Conservation (phyloP, 495 filamentous ascomycete genomes). For the Penicillium argentinense region DNA sequence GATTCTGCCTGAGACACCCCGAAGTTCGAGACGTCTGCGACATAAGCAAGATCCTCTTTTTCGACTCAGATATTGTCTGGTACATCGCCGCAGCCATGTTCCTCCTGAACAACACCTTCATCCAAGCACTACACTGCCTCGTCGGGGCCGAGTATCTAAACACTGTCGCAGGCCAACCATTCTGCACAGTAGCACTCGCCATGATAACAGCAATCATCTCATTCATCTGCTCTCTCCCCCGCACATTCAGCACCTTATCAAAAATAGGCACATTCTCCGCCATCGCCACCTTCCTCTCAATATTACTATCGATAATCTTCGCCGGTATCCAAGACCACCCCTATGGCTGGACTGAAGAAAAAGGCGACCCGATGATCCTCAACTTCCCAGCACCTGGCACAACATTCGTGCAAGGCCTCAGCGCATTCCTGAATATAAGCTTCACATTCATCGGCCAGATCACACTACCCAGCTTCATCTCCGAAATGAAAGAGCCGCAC, state of each 20-base stretch:
- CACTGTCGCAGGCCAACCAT: constrained; percentile 62
- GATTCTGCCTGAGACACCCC: constrained; percentile 78
- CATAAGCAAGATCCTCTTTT: constrained; percentile 81
- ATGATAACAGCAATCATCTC: constrained; percentile 66
- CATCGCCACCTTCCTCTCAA: constrained; percentile 77
- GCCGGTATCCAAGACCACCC: constrained; percentile 68
- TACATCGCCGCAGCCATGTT: constrained; percentile 82
- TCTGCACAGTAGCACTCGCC: constrained; percentile 70
- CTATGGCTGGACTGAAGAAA: constrained; percentile 50
- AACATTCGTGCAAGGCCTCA: constrained; percentile 71
- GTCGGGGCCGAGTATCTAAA: constrained; percentile 78
- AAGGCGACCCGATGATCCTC: constrained; percentile 59
- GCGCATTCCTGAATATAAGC: constrained; percentile 79
- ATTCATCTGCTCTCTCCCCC: constrained; percentile 69
- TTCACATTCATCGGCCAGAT: constrained; percentile 91
- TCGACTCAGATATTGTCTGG: constrained; percentile 70
- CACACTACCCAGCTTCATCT: constrained; percentile 82
- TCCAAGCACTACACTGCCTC: constrained; percentile 72
- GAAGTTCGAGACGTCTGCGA: constrained; percentile 85
- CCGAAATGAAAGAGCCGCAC: constrained; percentile 78
- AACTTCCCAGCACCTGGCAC: constrained; percentile 62
- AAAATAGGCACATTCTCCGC: constrained; percentile 70
- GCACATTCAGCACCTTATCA: constrained; percentile 74
- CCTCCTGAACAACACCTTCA: constrained; percentile 82
- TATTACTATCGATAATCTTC: constrained; percentile 73